A percentile compares a stretch with the other conserved stretches of the same genome.
phyloP scores from a whole-genome alignment of 495 filamentous ascomycete species.

The Alectoria sarmentosa region DNA sequence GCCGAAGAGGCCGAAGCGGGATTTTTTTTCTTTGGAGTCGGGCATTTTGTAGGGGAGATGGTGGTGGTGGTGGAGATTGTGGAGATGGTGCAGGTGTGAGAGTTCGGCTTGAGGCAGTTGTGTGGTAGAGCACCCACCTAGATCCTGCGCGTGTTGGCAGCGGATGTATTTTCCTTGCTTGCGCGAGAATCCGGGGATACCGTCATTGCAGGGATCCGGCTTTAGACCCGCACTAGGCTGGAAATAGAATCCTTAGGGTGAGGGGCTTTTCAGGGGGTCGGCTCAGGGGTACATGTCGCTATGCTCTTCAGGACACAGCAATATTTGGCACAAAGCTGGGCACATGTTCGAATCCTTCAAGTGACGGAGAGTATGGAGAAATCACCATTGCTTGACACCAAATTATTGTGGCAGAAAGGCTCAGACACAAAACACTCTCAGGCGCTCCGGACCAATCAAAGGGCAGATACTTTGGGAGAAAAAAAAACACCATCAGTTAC shows the following conservation, averaged over 20 bases:
- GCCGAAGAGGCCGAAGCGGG: conserved; percentile 14
- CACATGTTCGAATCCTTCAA: too few relatives aligned
- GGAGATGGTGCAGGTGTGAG: not conserved
- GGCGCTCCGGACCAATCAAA: not conserved
- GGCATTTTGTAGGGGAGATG: conserved; percentile 5
- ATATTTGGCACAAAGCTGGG: not conserved
- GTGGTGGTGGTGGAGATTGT: not conserved
- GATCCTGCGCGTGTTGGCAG: not conserved
- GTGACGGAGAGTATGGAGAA: too few relatives aligned
- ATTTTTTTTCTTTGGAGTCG: conserved; percentile 16
- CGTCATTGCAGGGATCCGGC: conserved; percentile 6
- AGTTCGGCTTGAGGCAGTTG: not conserved
- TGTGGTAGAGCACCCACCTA: not conserved
- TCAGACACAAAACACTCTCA: too few relatives aligned
- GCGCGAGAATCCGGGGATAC: not conserved
- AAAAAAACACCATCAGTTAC: too few relatives aligned
- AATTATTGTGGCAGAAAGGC: too few relatives aligned
- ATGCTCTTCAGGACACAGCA: not conserved
- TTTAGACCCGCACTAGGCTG: not conserved
- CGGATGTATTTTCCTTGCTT: not conserved
- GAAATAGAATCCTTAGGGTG: not conserved
- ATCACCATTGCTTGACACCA: too few relatives aligned
- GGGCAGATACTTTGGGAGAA: not conserved
- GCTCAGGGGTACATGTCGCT: not conserved
- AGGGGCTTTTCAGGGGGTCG: too few relatives aligned